A percentile compares a stretch with the other conserved stretches of the same genome.
These are phyloP conservation scores for Penicillium diatomitis DNA, from an alignment of 495 filamentous ascomycete genomes.

Conservation along the genomic window DNA sequence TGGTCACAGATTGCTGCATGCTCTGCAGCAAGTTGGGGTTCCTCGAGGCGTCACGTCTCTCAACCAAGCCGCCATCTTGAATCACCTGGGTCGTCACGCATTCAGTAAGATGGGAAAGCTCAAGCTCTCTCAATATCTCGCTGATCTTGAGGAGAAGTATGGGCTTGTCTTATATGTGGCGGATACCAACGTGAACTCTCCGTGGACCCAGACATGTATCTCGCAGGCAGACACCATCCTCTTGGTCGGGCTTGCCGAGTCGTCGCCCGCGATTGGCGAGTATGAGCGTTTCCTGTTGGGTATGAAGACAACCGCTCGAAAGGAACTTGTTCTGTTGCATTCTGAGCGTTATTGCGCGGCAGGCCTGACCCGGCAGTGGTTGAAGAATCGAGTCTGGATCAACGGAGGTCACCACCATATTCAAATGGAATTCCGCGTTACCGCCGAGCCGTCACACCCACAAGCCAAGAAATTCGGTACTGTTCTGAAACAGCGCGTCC, in stretches of 20 bases:
- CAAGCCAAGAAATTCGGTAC: slow-evolving; percentile 69
- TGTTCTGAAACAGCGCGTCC: slow-evolving; percentile 86
- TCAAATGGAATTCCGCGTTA: slow-evolving; percentile 86
- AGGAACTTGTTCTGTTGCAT: slow-evolving; percentile 90
- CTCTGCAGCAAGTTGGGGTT: slow-evolving; percentile 78
- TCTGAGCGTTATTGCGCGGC: slow-evolving; percentile 79
- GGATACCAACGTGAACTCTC: slow-evolving; percentile 92
- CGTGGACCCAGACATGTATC: slow-evolving; percentile 98
- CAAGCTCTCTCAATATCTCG: slow-evolving; percentile 90
- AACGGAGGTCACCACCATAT: slow-evolving; percentile 98
- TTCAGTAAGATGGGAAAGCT: slow-evolving; percentile 97
- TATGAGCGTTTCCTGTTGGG: slow-evolving; percentile 92
- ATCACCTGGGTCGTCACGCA: slow-evolving; percentile 88
- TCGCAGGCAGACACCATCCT: slow-evolving; percentile 92
- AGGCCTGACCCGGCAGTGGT: slow-evolving; percentile 78
- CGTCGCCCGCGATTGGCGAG: slow-evolving; percentile 82
- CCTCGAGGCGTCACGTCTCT: slow-evolving; percentile 84
- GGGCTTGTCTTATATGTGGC: slow-evolving; percentile 93
- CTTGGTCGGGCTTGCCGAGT: slow-evolving; percentile 84
- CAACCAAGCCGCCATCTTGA: slow-evolving; percentile 87
- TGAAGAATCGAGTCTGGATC: slow-evolving; percentile 92
- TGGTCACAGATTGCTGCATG: slow-evolving; percentile 77
- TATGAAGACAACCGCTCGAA: slow-evolving; percentile 93
- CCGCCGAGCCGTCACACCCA: slow-evolving; percentile 65
- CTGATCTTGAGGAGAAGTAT: slow-evolving; percentile 95